phyloP scores from a whole-genome alignment of 768 basidiomycete species.

The Austroboletus eburneus region DNA sequence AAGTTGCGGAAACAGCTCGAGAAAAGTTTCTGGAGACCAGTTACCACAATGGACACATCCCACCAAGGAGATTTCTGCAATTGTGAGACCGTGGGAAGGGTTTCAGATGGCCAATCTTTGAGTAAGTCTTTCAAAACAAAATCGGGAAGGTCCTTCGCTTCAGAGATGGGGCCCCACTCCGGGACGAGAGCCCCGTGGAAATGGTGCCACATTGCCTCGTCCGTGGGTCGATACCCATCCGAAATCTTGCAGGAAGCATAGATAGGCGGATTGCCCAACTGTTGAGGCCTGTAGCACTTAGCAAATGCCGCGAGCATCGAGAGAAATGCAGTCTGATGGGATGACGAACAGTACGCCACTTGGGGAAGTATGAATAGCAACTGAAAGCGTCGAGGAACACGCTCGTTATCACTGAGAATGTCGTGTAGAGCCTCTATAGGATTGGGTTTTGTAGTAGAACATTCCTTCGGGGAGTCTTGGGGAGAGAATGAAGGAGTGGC shows the following conservation, averaged over 20 bases:
- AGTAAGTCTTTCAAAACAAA: constrained; percentile 1
- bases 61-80: not conserved
- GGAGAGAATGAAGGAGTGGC: too few species aligned
- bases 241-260: constrained; percentile 4
- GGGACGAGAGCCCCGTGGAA: not conserved
- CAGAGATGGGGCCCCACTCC: too few species aligned
- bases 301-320: constrained; percentile 30
- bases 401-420: not conserved
- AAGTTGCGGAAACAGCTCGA: constrained; percentile 11
- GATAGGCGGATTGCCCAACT: not conserved
- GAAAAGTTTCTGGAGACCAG: constrained; percentile 4
- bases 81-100: not conserved
- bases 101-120: constrained; percentile 11
- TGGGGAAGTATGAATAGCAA: not conserved
- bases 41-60: not conserved
- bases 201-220: not conserved
- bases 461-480: too few species aligned
- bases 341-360: constrained; percentile 21
- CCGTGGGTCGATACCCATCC: constrained; percentile 9
- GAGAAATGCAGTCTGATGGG: constrained; percentile 9
- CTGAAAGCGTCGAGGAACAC: not conserved
- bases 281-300: not conserved
- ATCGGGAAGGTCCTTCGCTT: too few species aligned
- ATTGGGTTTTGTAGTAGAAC: not conserved
- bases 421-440: not conserved